Percentiles rank a stretch among this genome's conserved stretches.
Conservation (phyloP, 2,329 filamentous ascomycete genomes). For the Venturia oleaginea region DNA sequence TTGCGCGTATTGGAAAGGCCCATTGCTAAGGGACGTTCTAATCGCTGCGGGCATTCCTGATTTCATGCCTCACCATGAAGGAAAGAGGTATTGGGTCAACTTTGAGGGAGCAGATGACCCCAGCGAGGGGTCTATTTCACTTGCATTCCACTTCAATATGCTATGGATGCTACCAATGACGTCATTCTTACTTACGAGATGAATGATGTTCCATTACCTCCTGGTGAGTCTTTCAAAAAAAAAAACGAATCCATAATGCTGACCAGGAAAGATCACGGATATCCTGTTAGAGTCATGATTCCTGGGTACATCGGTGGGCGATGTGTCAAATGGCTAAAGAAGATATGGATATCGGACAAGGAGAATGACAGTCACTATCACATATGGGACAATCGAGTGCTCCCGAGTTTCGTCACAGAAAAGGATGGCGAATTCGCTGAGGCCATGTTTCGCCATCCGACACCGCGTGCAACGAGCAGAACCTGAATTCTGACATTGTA, state of each 20-base stretch:
- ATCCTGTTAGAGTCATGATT: conserved; percentile 32
- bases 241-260: too few relatives aligned
- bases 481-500: conserved; percentile 40
- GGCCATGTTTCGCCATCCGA: conserved; percentile 29
- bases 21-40: conserved; percentile 37
- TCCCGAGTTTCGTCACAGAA: conserved; percentile 40
- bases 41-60: conserved; percentile 30
- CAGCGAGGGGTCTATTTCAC: conserved; percentile 42
- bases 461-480: conserved; percentile 41
- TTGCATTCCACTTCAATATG: conserved; percentile 40
- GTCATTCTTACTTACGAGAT: conserved; percentile 48
- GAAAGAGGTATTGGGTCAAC: conserved; percentile 19
- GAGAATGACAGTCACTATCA: conserved; percentile 38
- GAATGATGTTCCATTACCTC: conserved; percentile 31
- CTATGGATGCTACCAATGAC: conserved; percentile 39
- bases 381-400: conserved; percentile 41
- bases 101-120: conserved; percentile 42
- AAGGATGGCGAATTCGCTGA: conserved; percentile 32
- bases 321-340: conserved; percentile 35
- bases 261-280: conserved; percentile 38
- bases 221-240: not conserved
- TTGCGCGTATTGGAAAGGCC: conserved; percentile 45
- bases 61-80: conserved; percentile 17
- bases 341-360: conserved; percentile 31
- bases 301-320: conserved; percentile 35